A percentile compares a stretch with the other conserved stretches of the same genome.
These are phyloP conservation scores for Cercospora sesami DNA, from an alignment of 2,329 filamentous ascomycete genomes.

Conservation along the genomic window DNA sequence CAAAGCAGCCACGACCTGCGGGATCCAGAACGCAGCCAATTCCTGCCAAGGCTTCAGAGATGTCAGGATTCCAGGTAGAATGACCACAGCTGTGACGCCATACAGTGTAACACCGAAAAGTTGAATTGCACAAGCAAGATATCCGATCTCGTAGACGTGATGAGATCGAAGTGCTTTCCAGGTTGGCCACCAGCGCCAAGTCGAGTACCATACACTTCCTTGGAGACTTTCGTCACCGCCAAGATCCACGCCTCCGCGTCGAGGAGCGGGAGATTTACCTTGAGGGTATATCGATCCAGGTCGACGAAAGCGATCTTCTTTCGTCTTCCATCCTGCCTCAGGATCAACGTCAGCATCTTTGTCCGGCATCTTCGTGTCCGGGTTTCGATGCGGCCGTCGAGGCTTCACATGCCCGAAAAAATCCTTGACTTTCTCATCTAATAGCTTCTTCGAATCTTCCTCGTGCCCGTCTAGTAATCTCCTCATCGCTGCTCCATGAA, in stretches of 20 bases:
- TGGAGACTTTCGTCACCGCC: constrained; percentile 17
- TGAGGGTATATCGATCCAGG: constrained; percentile 26
- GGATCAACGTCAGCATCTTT: constrained; percentile 14
- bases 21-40: constrained; percentile 33
- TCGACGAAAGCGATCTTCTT: constrained; percentile 20
- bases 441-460: constrained; percentile 31
- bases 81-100: constrained; percentile 30
- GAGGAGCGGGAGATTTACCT: constrained; percentile 20
- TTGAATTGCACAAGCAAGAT: constrained; percentile 34
- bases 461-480: constrained; percentile 33
- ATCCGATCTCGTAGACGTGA: constrained; percentile 37
- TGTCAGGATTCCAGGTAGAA: constrained; percentile 33
- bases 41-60: constrained; percentile 29
- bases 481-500: constrained; percentile 34
- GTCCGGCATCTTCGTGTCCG: constrained; percentile 1
- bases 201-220: constrained; percentile 13
- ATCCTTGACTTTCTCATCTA: constrained; percentile 33
- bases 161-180: constrained; percentile 32
- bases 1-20: constrained; percentile 32
- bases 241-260: constrained; percentile 24
- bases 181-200: constrained; percentile 25
- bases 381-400: constrained; percentile 12
- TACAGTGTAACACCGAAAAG: constrained; percentile 36
- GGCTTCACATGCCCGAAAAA: constrained; percentile 21
- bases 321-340: constrained; percentile 26